Conservation (phyloP, 116 monocot genomes). For the Zostera marina region DNA sequence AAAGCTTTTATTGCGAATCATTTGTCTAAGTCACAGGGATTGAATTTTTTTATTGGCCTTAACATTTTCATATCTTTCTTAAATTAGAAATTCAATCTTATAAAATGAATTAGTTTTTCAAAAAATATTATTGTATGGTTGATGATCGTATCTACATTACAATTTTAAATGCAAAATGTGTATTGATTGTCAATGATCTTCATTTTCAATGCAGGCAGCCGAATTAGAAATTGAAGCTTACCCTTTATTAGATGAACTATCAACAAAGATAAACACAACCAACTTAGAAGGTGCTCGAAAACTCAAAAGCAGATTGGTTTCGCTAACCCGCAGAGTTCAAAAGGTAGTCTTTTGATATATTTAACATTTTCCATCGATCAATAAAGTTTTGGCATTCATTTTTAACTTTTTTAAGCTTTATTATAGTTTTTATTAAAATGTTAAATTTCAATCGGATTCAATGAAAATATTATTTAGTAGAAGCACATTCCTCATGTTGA, state of each 20-base stretch:
- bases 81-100: too few species aligned
- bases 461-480: too few species aligned
- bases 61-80: too few species aligned
- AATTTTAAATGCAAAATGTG: not conserved
- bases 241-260: slow-evolving; percentile 90
- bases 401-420: too few species aligned
- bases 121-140: too few species aligned
- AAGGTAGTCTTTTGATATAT: slow-evolving; percentile 30
- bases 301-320: slow-evolving; percentile 89
- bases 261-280: slow-evolving; percentile 88
- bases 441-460: too few species aligned
- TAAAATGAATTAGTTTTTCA: not conserved
- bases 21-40: too few species aligned
- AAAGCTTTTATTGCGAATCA: too few species aligned
- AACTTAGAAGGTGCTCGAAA: slow-evolving; percentile 84
- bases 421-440: too few species aligned
- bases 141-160: too few species aligned
- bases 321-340: slow-evolving; percentile 89
- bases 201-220: slow-evolving; percentile 40
- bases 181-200: not conserved
- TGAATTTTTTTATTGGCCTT: too few species aligned
- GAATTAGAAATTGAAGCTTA: slow-evolving; percentile 97
- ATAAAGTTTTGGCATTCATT: not conserved
- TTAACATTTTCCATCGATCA: not conserved
- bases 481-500: too few species aligned